A percentile compares a stretch with the other conserved stretches of the same genome.
These are phyloP conservation scores for Lathyrus tuberosus DNA, from an alignment of 306 rosid genomes.

Conservation along the genomic window DNA sequence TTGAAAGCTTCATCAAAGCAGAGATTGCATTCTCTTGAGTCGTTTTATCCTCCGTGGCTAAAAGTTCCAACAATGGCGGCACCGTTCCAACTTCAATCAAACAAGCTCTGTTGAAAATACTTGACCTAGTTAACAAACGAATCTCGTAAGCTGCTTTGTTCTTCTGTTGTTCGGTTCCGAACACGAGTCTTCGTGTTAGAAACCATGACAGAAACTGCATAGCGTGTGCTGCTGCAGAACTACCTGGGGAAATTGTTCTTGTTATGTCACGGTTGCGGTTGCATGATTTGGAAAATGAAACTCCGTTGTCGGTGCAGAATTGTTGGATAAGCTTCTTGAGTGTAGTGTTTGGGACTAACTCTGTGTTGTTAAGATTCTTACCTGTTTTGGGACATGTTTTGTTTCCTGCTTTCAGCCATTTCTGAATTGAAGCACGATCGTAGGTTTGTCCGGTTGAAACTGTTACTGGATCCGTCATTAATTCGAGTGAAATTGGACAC, in stretches of 20 bases:
- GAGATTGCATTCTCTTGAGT: conserved; percentile 64
- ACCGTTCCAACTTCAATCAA: conserved; percentile 64
- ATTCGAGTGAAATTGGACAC: conserved; percentile 81
- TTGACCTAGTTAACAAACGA: conserved; percentile 68
- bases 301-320: conserved; percentile 53
- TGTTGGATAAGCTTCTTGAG: conserved; percentile 59
- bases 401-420: conserved; percentile 82
- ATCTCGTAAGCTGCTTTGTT: conserved; percentile 77
- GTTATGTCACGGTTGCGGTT: conserved; percentile 44
- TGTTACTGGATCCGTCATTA: conserved; percentile 87
- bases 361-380: conserved; percentile 56
- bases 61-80: conserved; percentile 55
- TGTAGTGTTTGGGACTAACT: conserved; percentile 63
- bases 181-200: conserved; percentile 55
- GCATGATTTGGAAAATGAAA: conserved; percentile 25
- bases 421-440: conserved; percentile 71
- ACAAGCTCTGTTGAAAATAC: conserved; percentile 66
- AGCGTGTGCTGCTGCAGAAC: conserved; percentile 56
- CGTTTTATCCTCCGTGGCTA: conserved; percentile 36
- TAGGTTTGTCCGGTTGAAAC: conserved; percentile 90
- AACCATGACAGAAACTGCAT: conserved; percentile 59
- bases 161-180: conserved; percentile 55
- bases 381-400: conserved; percentile 82
- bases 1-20: conserved; percentile 76
- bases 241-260: conserved; percentile 44